Evolutionary conservation across 2,329 filamentous ascomycete genomes (phyloP).

Genomic region (Aspergillus sergii): DNA sequence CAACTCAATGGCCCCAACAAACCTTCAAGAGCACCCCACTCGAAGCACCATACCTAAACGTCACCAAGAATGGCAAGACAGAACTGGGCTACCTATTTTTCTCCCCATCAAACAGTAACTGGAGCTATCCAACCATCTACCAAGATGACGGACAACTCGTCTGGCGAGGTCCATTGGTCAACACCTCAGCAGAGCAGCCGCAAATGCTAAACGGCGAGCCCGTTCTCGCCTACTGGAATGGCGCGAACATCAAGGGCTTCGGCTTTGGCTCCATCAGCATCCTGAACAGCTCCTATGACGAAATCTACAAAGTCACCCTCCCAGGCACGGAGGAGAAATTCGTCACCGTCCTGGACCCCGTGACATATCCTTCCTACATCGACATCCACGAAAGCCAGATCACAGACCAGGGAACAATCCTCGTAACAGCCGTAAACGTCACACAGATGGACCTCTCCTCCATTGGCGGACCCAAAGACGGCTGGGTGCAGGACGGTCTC

Average conservation of each 20-base stretch:
- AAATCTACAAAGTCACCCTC: conserved; percentile 26
- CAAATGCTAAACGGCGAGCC: conserved; percentile 24
- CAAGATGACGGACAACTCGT: conserved; percentile 29
- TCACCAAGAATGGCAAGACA: conserved; percentile 28
- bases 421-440: conserved; percentile 26
- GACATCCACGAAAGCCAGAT: conserved; percentile 29
- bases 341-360: conserved; percentile 14
- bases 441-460: conserved; percentile 24
- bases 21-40: conserved; percentile 18
- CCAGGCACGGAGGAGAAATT: conserved; percentile 12
- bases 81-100: conserved; percentile 29
- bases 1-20: conserved; percentile 22
- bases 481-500: conserved; percentile 30
- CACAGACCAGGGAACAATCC: conserved; percentile 24
- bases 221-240: conserved; percentile 32
- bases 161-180: conserved; percentile 25
- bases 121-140: conserved; percentile 24
- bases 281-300: conserved; percentile 26
- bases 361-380: conserved; percentile 21
- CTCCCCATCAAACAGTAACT: conserved; percentile 8
- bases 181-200: conserved; percentile 21
- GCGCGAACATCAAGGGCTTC: conserved; percentile 18
- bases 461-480: conserved; percentile 25
- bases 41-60: conserved; percentile 20
- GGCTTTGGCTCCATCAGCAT: conserved; percentile 23